A percentile compares a stretch with the other conserved stretches of the same genome.
phyloP scores from a whole-genome alignment of 768 basidiomycete genomes.

The Strobilomyces echinocephalus region DNA sequence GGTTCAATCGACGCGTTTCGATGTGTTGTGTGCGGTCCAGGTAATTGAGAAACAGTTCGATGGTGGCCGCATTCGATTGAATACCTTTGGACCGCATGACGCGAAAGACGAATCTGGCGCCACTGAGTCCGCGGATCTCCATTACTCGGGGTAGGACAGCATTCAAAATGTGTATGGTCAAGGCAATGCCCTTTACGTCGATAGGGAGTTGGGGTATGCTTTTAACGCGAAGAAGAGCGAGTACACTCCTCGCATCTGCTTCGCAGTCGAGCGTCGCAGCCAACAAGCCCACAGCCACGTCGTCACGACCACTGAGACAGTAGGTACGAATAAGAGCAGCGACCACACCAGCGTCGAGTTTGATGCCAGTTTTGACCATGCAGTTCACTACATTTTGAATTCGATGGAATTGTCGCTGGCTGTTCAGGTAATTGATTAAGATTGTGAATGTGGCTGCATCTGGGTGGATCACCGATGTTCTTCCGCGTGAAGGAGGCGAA shows the following conservation, averaged over 20 bases:
- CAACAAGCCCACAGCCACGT: conserved; percentile 50
- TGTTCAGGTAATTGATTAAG: conserved; percentile 53
- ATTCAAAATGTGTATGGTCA: conserved; percentile 55
- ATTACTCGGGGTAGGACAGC: conserved; percentile 51
- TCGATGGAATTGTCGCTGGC: conserved; percentile 39
- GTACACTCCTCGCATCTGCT: conserved; percentile 20
- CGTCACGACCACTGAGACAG: conserved; percentile 41
- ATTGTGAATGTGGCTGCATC: conserved; percentile 60
- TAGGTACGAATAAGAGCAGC: conserved; percentile 58
- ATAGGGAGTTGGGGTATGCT: conserved; percentile 16
- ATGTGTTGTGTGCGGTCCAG: conserved; percentile 41
- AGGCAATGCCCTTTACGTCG: conserved; percentile 28
- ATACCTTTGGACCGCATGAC: conserved; percentile 54
- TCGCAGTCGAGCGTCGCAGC: conserved; percentile 40
- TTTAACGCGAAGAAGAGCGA: conserved; percentile 21
- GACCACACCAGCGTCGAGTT: conserved; percentile 43
- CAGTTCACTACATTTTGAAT: conserved; percentile 44
- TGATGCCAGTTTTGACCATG: conserved; percentile 41
- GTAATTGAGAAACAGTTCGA: conserved; percentile 51
- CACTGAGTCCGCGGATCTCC: conserved; percentile 43
- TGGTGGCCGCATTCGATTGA: conserved; percentile 48
- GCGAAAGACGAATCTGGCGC: conserved; percentile 42
- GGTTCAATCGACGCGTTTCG: conserved; percentile 44
- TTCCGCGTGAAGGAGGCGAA: neutral
- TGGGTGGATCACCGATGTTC: conserved; percentile 32